Base-by-base conservation (phyloP, 768 basidiomycete species). In the Kwoniella sp. region DNA sequence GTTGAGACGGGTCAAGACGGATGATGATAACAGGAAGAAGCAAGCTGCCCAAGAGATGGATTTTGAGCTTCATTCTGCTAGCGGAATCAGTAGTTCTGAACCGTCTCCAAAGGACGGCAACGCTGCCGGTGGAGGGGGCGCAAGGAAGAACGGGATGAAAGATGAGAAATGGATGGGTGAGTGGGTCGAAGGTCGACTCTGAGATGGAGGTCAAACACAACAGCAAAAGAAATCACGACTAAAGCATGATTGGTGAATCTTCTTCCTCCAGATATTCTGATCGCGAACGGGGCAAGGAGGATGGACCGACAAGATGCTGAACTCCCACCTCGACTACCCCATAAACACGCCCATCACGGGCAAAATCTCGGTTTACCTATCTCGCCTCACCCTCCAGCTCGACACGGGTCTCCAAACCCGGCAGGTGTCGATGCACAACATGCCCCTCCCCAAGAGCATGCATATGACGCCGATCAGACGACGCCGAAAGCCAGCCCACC, bases 111-210 rank as follows among this genome's bases (percentile, higher is more conserved):
- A 45, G 9, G 65, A 62, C n/a, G 51, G 54, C 31, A 53, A 50
- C n/a, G 31, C 52, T 2, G 54, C 30, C 13, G 48, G 20, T 12
- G 56, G 57, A 41, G 41, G 41, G 3, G 41, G 4, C 17, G n/a
- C n/a, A n/a, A n/a, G n/a, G n/a, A 31, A 25, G 55, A 38, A 56
- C 1, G 50, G 23, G 29, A 56, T 60, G 51, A 61, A 72, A 2
- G 75, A 73, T 15, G 76, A 77, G 8, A 74, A 72, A 56, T 80
- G 79, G 79, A 79, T 80, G 66, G 79, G 79, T 80, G 55, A 68
- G 77, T 60, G 38, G 12, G 7, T 1, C 34, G 13, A 20, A 7
- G 11, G 50, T 26, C 47, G 38, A 25, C 20, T 11, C 20, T 22
- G 17, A 29, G 48, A 20, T 13, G 20, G 25, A 30, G 61, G 9